phyloP scores from a whole-genome alignment of 495 filamentous ascomycete genomes.

The Tuber melanosporum region DNA sequence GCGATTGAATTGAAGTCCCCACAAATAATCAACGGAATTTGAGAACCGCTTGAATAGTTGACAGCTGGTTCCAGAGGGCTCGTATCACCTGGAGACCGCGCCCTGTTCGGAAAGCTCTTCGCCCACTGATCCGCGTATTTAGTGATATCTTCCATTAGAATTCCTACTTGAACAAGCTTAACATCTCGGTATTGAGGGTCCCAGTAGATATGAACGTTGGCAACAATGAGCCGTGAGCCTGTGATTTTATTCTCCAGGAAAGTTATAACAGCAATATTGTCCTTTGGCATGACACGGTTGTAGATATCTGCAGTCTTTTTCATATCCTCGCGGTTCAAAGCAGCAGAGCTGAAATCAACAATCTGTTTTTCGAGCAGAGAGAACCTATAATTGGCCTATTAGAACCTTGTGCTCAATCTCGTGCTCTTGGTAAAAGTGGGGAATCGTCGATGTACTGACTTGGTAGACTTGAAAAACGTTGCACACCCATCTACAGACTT shows the following conservation, averaged over 20 bases:
- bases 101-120: slow-evolving; percentile 56
- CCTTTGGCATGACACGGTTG: slow-evolving; percentile 95
- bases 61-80: slow-evolving; percentile 47
- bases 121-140: slow-evolving; percentile 83
- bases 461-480: slow-evolving; percentile 86
- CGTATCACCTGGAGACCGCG: slow-evolving; percentile 46
- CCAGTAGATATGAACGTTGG: slow-evolving; percentile 92
- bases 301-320: slow-evolving; percentile 93
- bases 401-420: neutral
- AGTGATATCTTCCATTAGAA: slow-evolving; percentile 82
- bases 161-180: slow-evolving; percentile 88
- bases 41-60: slow-evolving; percentile 70
- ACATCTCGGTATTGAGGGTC: slow-evolving; percentile 84
- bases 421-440: neutral
- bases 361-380: slow-evolving; percentile 87
- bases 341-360: slow-evolving; percentile 82
- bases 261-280: slow-evolving; percentile 83
- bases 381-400: slow-evolving; percentile 46
- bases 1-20: slow-evolving; percentile 90
- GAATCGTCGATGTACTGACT: slow-evolving; percentile 44
- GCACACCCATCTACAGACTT: slow-evolving; percentile 88
- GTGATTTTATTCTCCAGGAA: slow-evolving; percentile 88
- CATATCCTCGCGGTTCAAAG: slow-evolving; percentile 88
- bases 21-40: slow-evolving; percentile 86
- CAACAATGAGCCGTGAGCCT: slow-evolving; percentile 80